A percentile compares a stretch with the other conserved stretches of the same genome.
Conservation (phyloP, 2,329 filamentous ascomycete genomes). For the Fonsecaea monophora region DNA sequence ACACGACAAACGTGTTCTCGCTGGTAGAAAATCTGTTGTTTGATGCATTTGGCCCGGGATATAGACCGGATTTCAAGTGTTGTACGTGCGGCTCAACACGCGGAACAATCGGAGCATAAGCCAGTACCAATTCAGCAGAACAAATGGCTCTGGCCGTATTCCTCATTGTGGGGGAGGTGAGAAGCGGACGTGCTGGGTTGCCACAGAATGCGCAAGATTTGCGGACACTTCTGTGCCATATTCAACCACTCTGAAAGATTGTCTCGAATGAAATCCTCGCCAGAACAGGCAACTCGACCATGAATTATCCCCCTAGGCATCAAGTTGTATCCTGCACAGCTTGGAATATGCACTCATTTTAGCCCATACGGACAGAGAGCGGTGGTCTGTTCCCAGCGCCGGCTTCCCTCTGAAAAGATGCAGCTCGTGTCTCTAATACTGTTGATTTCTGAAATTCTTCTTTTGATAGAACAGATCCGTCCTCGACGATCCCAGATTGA, state of each 20-base stretch:
- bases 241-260: not conserved
- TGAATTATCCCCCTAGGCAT: not conserved
- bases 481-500: constrained; percentile 92
- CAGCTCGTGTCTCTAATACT: constrained; percentile 22
- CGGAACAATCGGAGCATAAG: not conserved
- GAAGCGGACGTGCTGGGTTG: not conserved
- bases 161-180: not conserved
- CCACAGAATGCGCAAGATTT: not conserved
- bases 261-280: not conserved
- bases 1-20: not conserved
- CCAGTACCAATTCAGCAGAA: not conserved
- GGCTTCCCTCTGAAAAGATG: not conserved
- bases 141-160: not conserved
- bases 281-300: not conserved
- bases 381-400: not conserved
- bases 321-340: not conserved
- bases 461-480: constrained; percentile 87
- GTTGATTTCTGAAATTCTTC: constrained; percentile 71
- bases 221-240: not conserved
- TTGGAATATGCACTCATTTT: not conserved
- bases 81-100: not conserved
- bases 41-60: no score
- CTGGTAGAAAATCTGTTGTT: not conserved
- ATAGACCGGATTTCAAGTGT: not conserved
- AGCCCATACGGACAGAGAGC: not conserved